phyloP scores from a whole-genome alignment of 306 rosid genomes.

The Vicia faba region DNA sequence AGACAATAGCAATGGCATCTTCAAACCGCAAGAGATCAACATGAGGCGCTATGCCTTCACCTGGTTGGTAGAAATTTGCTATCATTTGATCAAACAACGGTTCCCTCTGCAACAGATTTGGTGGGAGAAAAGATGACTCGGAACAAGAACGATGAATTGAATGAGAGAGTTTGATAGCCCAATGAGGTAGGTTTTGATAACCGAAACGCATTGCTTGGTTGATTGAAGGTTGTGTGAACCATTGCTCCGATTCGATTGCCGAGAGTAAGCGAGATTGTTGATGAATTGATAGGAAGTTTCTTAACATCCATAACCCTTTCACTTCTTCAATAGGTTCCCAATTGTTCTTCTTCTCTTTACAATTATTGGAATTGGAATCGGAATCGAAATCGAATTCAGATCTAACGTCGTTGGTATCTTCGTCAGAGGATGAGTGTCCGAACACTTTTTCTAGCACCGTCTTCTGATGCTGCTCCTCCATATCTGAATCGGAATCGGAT shows the following conservation, averaged over 20 bases:
- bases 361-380: not conserved
- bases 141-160: constrained; percentile 39
- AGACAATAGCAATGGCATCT: constrained; percentile 87
- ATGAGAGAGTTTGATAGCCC: constrained; percentile 62
- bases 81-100: constrained; percentile 88
- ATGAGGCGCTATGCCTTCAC: constrained; percentile 89
- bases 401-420: too few relatives aligned
- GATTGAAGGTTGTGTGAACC: constrained; percentile 49
- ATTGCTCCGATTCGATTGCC: constrained; percentile 50
- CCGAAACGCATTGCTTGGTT: constrained; percentile 94
- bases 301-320: constrained; percentile 69
- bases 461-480: not conserved
- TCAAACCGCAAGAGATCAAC: constrained; percentile 84
- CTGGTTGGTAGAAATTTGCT: constrained; percentile 67
- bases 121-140: constrained; percentile 43
- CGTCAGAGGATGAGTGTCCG: constrained; percentile 41
- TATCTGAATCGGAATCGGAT: too few relatives aligned
- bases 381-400: too few relatives aligned
- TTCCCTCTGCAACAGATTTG: constrained; percentile 52
- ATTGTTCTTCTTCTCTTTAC: too few relatives aligned
- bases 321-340: constrained; percentile 51
- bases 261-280: constrained; percentile 58
- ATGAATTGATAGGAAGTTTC: constrained; percentile 52
- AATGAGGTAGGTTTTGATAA: constrained; percentile 57
- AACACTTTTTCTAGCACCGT: constrained; percentile 54